phyloP scores from a whole-genome alignment of 2,329 filamentous ascomycete genomes.

The Alternaria ethzedia region DNA sequence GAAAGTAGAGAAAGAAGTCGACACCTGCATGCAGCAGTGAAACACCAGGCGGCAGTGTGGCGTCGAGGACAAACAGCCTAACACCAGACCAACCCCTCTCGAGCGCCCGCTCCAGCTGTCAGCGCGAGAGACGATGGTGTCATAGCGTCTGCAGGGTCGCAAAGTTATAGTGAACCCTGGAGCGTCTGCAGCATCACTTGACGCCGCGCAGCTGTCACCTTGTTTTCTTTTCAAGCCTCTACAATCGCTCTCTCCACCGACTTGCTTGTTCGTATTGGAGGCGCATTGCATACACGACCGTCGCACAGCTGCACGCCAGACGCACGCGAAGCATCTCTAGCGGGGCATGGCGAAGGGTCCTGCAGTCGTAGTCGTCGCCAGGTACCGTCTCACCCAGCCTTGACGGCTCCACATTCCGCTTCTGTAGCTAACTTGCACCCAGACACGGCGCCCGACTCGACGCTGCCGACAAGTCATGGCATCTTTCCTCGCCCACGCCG shows the following conservation, averaged over 20 bases:
- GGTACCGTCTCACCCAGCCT: constrained; percentile 41
- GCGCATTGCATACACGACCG: constrained; percentile 13
- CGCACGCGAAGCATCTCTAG: constrained; percentile 22
- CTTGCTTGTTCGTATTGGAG: not conserved
- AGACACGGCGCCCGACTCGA: constrained; percentile 94
- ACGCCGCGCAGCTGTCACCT: constrained; percentile 1
- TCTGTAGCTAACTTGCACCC: constrained; percentile 18
- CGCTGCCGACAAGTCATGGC: constrained; percentile 93
- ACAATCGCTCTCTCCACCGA: not conserved
- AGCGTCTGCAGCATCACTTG: constrained; percentile 6
- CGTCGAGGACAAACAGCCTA: not conserved
- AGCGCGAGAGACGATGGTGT: constrained; percentile 21
- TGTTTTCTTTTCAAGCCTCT: not conserved
- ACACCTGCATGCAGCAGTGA: not conserved
- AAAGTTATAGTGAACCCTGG: constrained; percentile 19
- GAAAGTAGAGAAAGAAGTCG: constrained; percentile 4
- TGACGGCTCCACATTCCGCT: constrained; percentile 6
- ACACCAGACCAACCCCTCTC: not conserved
- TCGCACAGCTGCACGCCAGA: constrained; percentile 18
- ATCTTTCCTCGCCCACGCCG: constrained; percentile 87
- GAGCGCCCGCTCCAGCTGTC: not conserved
- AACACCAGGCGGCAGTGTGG: not conserved
- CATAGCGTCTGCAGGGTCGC: constrained; percentile 27
- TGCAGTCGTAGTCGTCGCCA: constrained; percentile 58
- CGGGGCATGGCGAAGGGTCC: constrained; percentile 53